Evolutionary conservation across 1,284 basidiomycete species (phyloP), one percentile per base, ranked within the genome.

Genomic region (Coriolopsis trogii): DNA sequence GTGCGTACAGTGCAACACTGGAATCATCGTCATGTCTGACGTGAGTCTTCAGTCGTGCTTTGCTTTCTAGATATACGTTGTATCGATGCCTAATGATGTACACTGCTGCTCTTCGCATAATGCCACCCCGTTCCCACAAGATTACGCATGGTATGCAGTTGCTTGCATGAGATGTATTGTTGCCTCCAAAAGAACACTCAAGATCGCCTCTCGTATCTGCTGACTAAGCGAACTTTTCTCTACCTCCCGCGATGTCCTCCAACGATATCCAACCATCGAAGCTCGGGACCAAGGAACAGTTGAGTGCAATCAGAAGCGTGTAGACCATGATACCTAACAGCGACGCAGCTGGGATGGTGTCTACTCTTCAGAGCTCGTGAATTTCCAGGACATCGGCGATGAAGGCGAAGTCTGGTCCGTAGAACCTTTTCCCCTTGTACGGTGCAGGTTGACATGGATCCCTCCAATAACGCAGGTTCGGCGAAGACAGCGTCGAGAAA

Each of bases 391-490:
- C 45, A 84, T 86, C 41, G 88, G 90, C 10, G 91, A 95, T 67
- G 91, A 94, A 67, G 93, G 93, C 31, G 93, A 95, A 70, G 78
- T 93, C 23, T 95, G 93, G 92, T 91, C 53, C 30, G 73, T 61
- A n/a, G 15, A 29, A 29, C 16, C 37, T 1, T 20, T 13, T 20
- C 3, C 37, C 16, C 3, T 45, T 15, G 15, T 25, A 5, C 12
- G 30, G 39, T 25, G n/a, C 16, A 23, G 36, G n/a, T 37, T 26
- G 21, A 21, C n/a, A 15, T 29, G 10, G 15, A 16, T 37, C 25
- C 24, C 24, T 25, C 24, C 13, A 26, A 49, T 15, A 10, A 7
- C 28, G 12, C 59, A 93, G 92, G 93, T 95, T 95, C 63, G 93
- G 93, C 12, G 77, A 83, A 56, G 89, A 93, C 55, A 84, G 83